Base-by-base conservation (phyloP, 2,329 filamentous ascomycete species). In the Trichoderma citrinoviride region DNA sequence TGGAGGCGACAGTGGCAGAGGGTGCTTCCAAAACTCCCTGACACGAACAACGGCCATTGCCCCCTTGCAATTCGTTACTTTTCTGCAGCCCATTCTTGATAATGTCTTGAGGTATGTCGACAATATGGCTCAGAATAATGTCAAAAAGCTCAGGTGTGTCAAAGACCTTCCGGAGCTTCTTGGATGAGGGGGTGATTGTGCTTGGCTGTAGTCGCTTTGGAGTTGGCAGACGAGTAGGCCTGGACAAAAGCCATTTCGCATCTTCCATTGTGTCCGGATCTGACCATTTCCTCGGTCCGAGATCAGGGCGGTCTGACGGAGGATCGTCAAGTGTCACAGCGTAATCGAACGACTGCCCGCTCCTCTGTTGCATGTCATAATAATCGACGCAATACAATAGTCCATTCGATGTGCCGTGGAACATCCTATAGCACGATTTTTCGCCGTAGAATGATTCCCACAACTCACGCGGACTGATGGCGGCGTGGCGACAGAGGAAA, bases 261-360 rank as follows among this genome's bases (percentile, higher is more conserved):
- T 61, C 57, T 19, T 52, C 57, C 57, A 61, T 61, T 12, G 46
- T 61, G 6, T 27, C 23, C n/a, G 57, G 57, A 61, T 61, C 57
- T 2, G 25, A 50, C 57, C 57, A 61, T 3, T 21, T 50, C 27
- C 21, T 10, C 21, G 40, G 46, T 19, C 29, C 29, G 3, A 61
- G 46, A 19, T 50, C 29, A 23, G 46, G 57, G 1, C 10, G 29
- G 29, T 61, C 29, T 17, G 17, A 17, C 3, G 57, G 57, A 1
- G 46, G 17, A 29, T 5, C 52, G 23, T 23, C 46, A 5, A 29
- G 57, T 4, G 15, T 14, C 0, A 52, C 2, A 19, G 57, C 57
- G 29, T 52, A 52, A 17, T 52, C 21, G 17, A 52, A 61, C 6
- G 0, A 2, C 23, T 61, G 57, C 12, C 46, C 57, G 6, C 57